Base-by-base conservation (phyloP, 306 rosid genomes). In the Gynostemma pentaphyllum region DNA sequence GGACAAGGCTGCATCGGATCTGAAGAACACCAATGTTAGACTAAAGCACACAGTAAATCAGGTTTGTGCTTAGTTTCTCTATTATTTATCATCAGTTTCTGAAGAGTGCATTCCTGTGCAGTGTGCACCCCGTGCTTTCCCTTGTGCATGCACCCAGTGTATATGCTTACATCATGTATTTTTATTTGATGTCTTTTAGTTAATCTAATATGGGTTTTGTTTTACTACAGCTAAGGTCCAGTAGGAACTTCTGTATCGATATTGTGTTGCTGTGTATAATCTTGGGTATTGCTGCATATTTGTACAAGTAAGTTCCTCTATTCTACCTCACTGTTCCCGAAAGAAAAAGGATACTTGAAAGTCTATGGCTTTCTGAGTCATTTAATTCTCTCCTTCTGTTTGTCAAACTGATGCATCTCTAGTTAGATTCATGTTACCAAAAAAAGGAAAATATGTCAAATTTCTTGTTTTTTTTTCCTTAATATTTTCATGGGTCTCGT, bases 261-360 rank as follows among this genome's bases (percentile, higher is more conserved):
- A 94, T 94, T 74, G 70, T 94, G 66, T 78, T 94, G 82, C 75
- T 94, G 75, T 82, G 86, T 75, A 75, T 94, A 78, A 86, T 94
- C 77, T 73, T 94, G 83, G 99, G 99, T 57, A 94, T 94, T 71
- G 99, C 99, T 67, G 99, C 95, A 60, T 94, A 94, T 80, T 74
- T 88, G 63, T 94, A 94, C 89, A 94, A 94, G 99, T 94, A 86
- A 94, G 76, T 44, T 76, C 53, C 27, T 40, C 27, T 54, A 45
- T 64, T 46, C 47, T 39, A 53, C 32, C 62, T 66, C 51, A 18
- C 1, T 16, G 64, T 10, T 18, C 28, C 68, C n/a, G 11, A 45
- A 26, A 45, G 28, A 15, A 9, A 4, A 56, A 28, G 9, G 26
- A 45, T 4, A 45, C 16, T 28, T 15, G 14, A 9, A 64, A 45